A percentile compares a stretch with the other conserved stretches of the same genome.
phyloP scores from a whole-genome alignment of 106 monocot species.

The Dendrobium nobile region DNA sequence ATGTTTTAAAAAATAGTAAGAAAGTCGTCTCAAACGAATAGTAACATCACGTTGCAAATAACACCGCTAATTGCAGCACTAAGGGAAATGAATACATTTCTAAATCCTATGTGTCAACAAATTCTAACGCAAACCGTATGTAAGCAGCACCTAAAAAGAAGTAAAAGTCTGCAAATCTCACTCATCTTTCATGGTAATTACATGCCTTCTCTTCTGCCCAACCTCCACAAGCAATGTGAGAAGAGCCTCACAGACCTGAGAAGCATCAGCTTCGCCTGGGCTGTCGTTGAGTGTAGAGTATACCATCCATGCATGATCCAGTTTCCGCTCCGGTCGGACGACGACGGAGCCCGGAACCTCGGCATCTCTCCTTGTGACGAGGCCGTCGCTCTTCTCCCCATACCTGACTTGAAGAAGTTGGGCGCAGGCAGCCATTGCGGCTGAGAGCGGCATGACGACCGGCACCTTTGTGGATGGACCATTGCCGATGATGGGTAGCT shows the following conservation, averaged over 20 bases:
- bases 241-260: constrained; percentile 80
- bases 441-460: constrained; percentile 65
- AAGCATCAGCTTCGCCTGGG: constrained; percentile 49
- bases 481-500: constrained; percentile 43
- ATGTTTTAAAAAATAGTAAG: no score
- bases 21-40: no score
- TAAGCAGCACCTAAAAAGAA: background rate
- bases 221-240: constrained; percentile 73
- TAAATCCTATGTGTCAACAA: background rate
- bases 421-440: constrained; percentile 68
- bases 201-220: constrained; percentile 58
- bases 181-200: constrained; percentile 52
- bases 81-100: no score
- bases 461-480: constrained; percentile 46
- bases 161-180: constrained; percentile 7
- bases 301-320: constrained; percentile 91
- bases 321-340: constrained; percentile 47
- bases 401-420: constrained; percentile 65
- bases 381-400: constrained; percentile 73
- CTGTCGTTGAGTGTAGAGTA: constrained; percentile 64
- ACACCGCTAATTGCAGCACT: no score
- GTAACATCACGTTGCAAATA: no score
- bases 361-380: constrained; percentile 68
- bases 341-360: constrained; percentile 79
- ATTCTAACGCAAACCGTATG: background rate